These are phyloP conservation scores for Lithohypha guttulata DNA, from an alignment of 2,329 filamentous ascomycete genomes.

Conservation along the genomic window DNA sequence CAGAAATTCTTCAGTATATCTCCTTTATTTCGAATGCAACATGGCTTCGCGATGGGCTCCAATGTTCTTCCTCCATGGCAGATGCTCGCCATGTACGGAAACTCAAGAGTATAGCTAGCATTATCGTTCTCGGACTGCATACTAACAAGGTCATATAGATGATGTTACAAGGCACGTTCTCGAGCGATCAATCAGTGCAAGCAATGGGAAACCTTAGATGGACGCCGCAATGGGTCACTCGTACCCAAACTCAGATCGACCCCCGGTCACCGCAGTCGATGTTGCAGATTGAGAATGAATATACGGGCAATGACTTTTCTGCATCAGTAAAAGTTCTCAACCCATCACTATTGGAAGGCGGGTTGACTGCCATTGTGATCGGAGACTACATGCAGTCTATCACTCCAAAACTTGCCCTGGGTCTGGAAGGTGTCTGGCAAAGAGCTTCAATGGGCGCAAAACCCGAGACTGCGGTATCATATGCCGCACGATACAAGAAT, in stretches of 20 bases:
- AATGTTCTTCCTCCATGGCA: constrained; percentile 89
- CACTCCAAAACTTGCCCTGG: constrained; percentile 75
- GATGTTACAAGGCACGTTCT: constrained; percentile 89
- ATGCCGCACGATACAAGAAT: constrained; percentile 83
- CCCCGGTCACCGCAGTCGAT: constrained; percentile 70
- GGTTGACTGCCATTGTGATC: constrained; percentile 88
- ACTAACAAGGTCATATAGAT: constrained; percentile 45
- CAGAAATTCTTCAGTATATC: constrained; percentile 92
- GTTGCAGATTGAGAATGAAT: constrained; percentile 91
- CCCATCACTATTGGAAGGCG: constrained; percentile 85
- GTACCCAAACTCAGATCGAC: constrained; percentile 77
- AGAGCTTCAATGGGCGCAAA: constrained; percentile 70
- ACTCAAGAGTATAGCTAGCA: constrained; percentile 59
- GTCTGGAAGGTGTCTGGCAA: constrained; percentile 90
- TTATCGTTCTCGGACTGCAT: constrained; percentile 6
- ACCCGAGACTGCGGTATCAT: constrained; percentile 84
- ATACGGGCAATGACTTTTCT: constrained; percentile 84
- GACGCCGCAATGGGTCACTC: constrained; percentile 68
- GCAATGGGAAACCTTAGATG: constrained; percentile 91
- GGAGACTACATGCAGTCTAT: constrained; percentile 91
- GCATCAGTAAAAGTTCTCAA: constrained; percentile 89
- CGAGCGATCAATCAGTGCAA: constrained; percentile 80
- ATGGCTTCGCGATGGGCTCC: constrained; percentile 86
- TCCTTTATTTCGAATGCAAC: constrained; percentile 92
- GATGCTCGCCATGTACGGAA: constrained; percentile 88